Evolutionary conservation across 495 filamentous ascomycete species (phyloP), one percentile per base, ranked within the genome.

Genomic region (Podospora fimiseda): DNA sequence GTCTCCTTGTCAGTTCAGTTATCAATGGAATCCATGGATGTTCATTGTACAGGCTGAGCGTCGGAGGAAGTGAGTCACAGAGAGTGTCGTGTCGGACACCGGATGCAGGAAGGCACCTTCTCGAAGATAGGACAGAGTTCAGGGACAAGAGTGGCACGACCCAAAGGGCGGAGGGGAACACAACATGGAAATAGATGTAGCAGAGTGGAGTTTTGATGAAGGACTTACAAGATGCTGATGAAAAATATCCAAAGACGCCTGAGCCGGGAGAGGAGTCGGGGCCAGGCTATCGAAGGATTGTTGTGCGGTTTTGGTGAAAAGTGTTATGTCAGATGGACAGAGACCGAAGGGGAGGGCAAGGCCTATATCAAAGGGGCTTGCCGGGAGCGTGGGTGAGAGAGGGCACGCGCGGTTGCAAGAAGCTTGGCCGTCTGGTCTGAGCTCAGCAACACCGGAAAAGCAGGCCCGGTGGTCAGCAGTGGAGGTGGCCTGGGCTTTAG

Each of bases 1-100:
- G 51, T 61, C 51, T 45, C 51, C 52, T 51, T 40, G 55, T 65
- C 53, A 67, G 60, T 55, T 65, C 53, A 67, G 60, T 55, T 59
- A 60, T 60, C 62, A 59, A 53, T 56, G 48, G n/a, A n/a, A n/a
- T 39, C 5, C 44, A 30, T 7, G 23, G 27, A 15, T 47, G 39
- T 49, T 55, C 41, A 52, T 57, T 55, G 55, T 51, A 55, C n/a
- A 38, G 57, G 60, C 58, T 57, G 58, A 50, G 41, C 9, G 43
- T 45, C 24, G 43, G 44, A 20, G 53, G 24, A 45, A 16, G 48
- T 67, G 64, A 67, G 64, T 67, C 64, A 67, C 56, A 65, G 13
- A 23, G 33, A 47, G 61, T 9, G 27, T 27, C 40, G n/a, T 15
- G 47, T 61, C 53, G 49, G 33, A 57, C 43, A 45, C 60, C 56